Conservation (phyloP, 495 filamentous ascomycete genomes). For the Xylaria venustula region DNA sequence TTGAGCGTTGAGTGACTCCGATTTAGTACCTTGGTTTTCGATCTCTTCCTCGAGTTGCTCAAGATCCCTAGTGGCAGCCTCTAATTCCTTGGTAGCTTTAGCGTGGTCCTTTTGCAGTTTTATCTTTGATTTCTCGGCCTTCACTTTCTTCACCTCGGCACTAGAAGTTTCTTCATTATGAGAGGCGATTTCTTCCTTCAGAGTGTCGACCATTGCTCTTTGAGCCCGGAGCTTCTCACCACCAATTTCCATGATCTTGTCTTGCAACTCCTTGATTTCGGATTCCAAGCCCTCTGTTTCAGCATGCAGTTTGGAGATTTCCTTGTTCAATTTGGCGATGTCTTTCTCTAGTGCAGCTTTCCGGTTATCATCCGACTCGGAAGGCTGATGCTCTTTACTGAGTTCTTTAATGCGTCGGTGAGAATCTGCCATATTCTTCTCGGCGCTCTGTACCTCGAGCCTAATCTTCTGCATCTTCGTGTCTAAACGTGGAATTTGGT, state of each 20-base stretch:
- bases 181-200: constrained; percentile 81
- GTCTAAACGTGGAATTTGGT: constrained; percentile 79
- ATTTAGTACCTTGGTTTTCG: constrained; percentile 68
- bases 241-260: constrained; percentile 97
- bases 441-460: constrained; percentile 84
- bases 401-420: constrained; percentile 82
- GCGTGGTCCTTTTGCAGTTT: constrained; percentile 82
- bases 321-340: constrained; percentile 68
- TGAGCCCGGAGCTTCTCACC: constrained; percentile 88
- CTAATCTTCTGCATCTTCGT: constrained; percentile 89
- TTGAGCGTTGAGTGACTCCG: constrained; percentile 66
- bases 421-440: constrained; percentile 79
- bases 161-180: constrained; percentile 77
- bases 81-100: constrained; percentile 74
- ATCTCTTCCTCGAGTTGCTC: constrained; percentile 75
- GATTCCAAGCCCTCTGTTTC: constrained; percentile 85
- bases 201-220: constrained; percentile 88
- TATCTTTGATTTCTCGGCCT: constrained; percentile 85
- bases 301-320: constrained; percentile 73
- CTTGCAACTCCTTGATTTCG: constrained; percentile 86
- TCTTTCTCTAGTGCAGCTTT: constrained; percentile 70
- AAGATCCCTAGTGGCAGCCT: constrained; percentile 65
- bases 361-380: constrained; percentile 73
- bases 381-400: constrained; percentile 71
- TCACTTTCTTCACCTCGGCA: constrained; percentile 80